Evolutionary conservation across 371 early-diverging fungal species (phyloP), one percentile per base, ranked within the genome.

Genomic region (Mucor racemosus): DNA sequence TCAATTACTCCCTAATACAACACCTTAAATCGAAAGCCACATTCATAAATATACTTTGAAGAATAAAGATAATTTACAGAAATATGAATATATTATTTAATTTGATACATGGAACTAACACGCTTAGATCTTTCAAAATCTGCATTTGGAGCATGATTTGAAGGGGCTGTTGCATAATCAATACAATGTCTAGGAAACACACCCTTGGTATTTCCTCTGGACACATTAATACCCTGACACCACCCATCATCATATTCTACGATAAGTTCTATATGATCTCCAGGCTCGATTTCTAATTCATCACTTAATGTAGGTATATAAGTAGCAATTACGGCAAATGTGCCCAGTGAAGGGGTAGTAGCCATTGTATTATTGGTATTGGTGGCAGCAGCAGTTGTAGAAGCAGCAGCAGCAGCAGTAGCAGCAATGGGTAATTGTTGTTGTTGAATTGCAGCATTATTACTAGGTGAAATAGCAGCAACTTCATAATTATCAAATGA

Each of bases 221-320:
- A 74, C 8, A 83, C 65, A 60, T 88, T 88, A 62, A 82, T 64
- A 14, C 86, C 86, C 63, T 80, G 72, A 35, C 80, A 80, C 88
- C 88, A 88, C 0, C 88, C 88, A 69, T 88, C 88, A 62, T 88
- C 88, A 41, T 81, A 88, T 62, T 85, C 86, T 10, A 77, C 76
- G 50, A 85, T 58, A 14, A 88, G 70, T n/a, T 82, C 76, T 11
- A 88, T 76, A 11, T 79, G 72, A 19, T 88, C 89, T 21, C 89
- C 89, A 10, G 72, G 62, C 3, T 78, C 73, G 14, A 88, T 72
- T 48, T 85, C 84, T 54, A 88, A 70, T 63, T 88, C 89, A 67
- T 88, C 89, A 21, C 77, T 76, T 55, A 87, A 39, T 6, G 80
- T 80, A 8, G 89, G 89, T n/a, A 76, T 76, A 67, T 80, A 88